These are phyloP conservation scores for Cryptosporidium tyzzeri DNA, from an alignment of 169 alveolate genomes.

Conservation along the genomic window DNA sequence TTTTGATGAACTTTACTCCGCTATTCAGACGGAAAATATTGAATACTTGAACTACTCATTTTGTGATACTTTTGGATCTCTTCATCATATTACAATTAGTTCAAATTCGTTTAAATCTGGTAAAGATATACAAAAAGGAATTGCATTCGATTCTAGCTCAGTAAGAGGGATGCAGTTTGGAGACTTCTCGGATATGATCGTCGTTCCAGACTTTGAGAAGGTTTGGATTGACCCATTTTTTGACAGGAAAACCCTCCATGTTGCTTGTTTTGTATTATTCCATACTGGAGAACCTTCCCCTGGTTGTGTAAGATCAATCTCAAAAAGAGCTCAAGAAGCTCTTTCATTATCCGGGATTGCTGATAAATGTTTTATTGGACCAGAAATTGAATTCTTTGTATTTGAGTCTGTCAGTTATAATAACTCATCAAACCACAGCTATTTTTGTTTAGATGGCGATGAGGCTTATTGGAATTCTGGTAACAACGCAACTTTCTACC, in stretches of 20 bases:
- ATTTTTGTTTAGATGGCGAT: conserved; percentile 76
- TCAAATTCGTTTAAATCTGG: conserved; percentile 37
- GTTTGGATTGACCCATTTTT: conserved; percentile 74
- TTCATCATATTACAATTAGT: conserved; percentile 63
- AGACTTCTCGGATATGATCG: conserved; percentile 49
- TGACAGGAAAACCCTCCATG: conserved; percentile 31
- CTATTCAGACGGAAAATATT: conserved; percentile 29
- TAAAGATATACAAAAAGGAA: conserved; percentile 46
- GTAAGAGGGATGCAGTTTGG: conserved; percentile 74
- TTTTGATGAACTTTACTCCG: conserved; percentile 38
- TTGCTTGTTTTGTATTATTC: conserved; percentile 31
- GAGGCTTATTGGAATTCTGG: conserved; percentile 80
- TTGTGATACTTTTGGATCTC: conserved; percentile 69
- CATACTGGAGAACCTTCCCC: conserved; percentile 44
- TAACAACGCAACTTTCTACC: conserved; percentile 2
- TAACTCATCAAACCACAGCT: conserved; percentile 77
- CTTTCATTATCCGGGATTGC: conserved; percentile 31
- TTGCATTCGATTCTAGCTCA: conserved; percentile 72
- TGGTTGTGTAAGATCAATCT: conserved; percentile 56
- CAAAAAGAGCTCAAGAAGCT: conserved; percentile 60
- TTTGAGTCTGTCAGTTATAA: conserved; percentile 81
- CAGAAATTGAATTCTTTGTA: conserved; percentile 85
- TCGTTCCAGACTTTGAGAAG: conserved; percentile 54
- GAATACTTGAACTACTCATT: conserved; percentile 59
- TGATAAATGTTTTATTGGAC: conserved; percentile 79